These are phyloP conservation scores for Lepiota brunneoincarnata DNA, from an alignment of 768 basidiomycete species.

Conservation along the genomic window DNA sequence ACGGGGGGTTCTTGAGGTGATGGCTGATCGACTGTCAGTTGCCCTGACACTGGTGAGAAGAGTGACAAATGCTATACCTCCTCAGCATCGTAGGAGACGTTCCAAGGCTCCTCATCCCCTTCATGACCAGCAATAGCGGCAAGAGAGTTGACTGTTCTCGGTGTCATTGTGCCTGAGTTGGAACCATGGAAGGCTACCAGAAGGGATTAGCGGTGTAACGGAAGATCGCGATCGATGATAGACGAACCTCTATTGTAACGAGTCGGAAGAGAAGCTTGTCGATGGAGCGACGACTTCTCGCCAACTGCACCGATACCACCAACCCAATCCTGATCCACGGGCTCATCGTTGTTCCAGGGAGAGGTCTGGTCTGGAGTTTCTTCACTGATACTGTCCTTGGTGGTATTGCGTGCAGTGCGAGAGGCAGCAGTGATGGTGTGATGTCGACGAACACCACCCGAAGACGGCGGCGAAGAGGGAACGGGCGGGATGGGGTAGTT, in stretches of 20 bases:
- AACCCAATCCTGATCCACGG: conserved; percentile 78
- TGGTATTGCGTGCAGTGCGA: conserved; percentile 54
- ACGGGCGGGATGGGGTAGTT: conserved; percentile 37
- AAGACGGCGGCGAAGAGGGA: conserved; percentile 37
- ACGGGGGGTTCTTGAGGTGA: conserved; percentile 28
- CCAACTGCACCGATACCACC: conserved; percentile 81
- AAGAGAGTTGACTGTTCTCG: conserved; percentile 77
- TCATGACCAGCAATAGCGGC: conserved; percentile 85
- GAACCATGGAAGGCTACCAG: conserved; percentile 29
- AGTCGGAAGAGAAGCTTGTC: conserved; percentile 80
- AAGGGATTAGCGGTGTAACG: conserved; percentile 15
- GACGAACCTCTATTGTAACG: conserved; percentile 69
- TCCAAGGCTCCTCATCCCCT: conserved; percentile 89
- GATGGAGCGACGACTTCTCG: conserved; percentile 75
- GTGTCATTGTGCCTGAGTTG: conserved; percentile 61
- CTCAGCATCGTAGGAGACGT: conserved; percentile 57
- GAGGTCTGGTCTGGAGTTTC: conserved; percentile 55
- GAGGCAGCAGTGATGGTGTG: conserved; percentile 81
- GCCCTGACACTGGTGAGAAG: conserved; percentile 12
- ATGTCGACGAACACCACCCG: conserved; percentile 67
- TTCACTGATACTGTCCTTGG: conserved; percentile 67
- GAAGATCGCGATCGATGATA: conserved; percentile 19
- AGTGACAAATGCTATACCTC: conserved; percentile 44
- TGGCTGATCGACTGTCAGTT: conserved; percentile 34
- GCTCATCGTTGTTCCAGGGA: conserved; percentile 72